Conservation (phyloP, 306 rosid species). For the Mimosa pudica region DNA sequence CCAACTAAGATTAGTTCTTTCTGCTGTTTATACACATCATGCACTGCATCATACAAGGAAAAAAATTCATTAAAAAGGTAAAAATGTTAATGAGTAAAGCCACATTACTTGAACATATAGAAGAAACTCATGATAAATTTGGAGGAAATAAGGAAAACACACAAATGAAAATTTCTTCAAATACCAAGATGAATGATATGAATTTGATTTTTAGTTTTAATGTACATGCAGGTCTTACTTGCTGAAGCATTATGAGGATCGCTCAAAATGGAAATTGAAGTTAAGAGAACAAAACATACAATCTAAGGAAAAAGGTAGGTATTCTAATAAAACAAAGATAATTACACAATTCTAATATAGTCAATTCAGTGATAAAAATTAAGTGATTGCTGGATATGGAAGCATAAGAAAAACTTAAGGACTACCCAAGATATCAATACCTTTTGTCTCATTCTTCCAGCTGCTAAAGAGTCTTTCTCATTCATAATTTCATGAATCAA, state of each 20-base stretch:
- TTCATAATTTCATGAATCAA: conserved; percentile 85
- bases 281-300: background rate
- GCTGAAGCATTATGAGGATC: conserved; percentile 16
- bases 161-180: background rate
- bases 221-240: background rate
- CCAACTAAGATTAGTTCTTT: conserved; percentile 79
- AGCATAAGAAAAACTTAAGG: background rate
- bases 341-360: conserved; percentile 7
- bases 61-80: conserved; percentile 20
- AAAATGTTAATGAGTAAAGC: background rate
- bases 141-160: background rate
- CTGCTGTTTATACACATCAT: conserved; percentile 96
- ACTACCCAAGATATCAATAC: conserved; percentile 39
- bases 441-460: conserved; percentile 88
- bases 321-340: conserved; percentile 11
- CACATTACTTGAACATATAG: background rate
- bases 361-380: background rate
- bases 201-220: background rate
- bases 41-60: conserved; percentile 37
- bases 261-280: background rate
- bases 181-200: background rate
- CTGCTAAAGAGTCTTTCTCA: conserved; percentile 87
- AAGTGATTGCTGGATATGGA: conserved; percentile 17
- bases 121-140: background rate
- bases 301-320: background rate